These are phyloP conservation scores for Dalbergia oliveri DNA, from an alignment of 306 rosid species.

Conservation along the genomic window DNA sequence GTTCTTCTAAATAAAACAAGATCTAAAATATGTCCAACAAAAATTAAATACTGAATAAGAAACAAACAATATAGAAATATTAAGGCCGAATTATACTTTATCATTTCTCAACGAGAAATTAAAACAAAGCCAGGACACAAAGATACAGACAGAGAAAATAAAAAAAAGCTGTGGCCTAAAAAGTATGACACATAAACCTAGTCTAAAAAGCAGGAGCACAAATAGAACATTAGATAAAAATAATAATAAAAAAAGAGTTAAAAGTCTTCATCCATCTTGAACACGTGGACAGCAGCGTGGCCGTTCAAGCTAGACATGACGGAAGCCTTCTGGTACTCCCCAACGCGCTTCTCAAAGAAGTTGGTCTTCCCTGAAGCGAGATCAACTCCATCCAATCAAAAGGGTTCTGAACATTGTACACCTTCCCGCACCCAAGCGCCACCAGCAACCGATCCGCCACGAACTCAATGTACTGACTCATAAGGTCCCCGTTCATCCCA, in stretches of 20 bases:
- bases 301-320: constrained; percentile 78
- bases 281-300: constrained; percentile 59
- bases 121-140: not conserved
- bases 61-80: not conserved
- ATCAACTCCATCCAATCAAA: constrained; percentile 98
- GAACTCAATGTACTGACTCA: constrained; percentile 84
- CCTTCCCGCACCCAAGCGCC: constrained; percentile 67
- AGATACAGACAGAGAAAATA: not conserved
- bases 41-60: not conserved
- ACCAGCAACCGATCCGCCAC: constrained; percentile 82
- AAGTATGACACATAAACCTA: not conserved
- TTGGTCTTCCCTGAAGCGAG: constrained; percentile 88
- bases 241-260: constrained; percentile 19
- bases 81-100: constrained; percentile 1
- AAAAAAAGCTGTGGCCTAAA: not conserved
- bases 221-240: not conserved
- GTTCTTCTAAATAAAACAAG: not conserved
- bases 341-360: constrained; percentile 88
- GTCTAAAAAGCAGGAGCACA: not conserved
- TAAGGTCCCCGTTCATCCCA: constrained; percentile 81
- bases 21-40: not conserved
- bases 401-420: constrained; percentile 72
- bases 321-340: constrained; percentile 85
- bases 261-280: constrained; percentile 78
- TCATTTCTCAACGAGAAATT: not conserved